Evolutionary conservation across 2,329 filamentous ascomycete genomes (phyloP), one percentile per base, ranked within the genome.

Genomic region (Phyllosticta citriasiana): DNA sequence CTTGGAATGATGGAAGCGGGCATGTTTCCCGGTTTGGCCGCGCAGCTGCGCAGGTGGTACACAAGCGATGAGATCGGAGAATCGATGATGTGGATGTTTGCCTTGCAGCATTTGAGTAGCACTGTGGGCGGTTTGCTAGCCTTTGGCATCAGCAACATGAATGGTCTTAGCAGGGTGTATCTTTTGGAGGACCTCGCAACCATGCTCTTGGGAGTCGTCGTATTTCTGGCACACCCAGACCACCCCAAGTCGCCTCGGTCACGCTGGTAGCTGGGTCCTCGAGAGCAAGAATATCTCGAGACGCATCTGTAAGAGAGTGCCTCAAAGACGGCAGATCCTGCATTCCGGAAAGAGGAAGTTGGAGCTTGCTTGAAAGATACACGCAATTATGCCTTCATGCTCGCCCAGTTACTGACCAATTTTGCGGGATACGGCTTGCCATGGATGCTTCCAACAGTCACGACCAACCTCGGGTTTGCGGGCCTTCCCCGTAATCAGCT

Each of bases 161-260:
- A 68, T 26, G 66, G 65, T 2, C 16, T 67, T 4, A 8, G 6
- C 70, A 65, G 66, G 76, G 73, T 79, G 1, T 80, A 76, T 61
- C 67, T 79, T 12, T 68, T 79, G 1, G 78, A 79, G 65, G 77
- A 77, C 2, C 62, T 78, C 10, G 65, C 68, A 6, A 78, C 77
- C 0, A 74, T 78, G 12, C 55, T 77, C 19, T 77, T 78, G 64
- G 69, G 71, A 19, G 67, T 63, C 5, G 67, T 73, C 14, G 71
- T 78, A 1, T 78, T 68, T 64, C 67, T 70, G 27, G 69, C 74
- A 16, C 69, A 79, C 1, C 78, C 78, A 0, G 78, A 80, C 63
- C 79, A 76, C 58, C 77, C 77, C 4, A 77, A 77, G 63, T 75
- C 72, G 0, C 65, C 68, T 5, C 67, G 75, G 3, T 74, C 71